Evolutionary conservation across 1,284 basidiomycete genomes (phyloP).

Genomic region (Cryptococcus deneoformans): DNA sequence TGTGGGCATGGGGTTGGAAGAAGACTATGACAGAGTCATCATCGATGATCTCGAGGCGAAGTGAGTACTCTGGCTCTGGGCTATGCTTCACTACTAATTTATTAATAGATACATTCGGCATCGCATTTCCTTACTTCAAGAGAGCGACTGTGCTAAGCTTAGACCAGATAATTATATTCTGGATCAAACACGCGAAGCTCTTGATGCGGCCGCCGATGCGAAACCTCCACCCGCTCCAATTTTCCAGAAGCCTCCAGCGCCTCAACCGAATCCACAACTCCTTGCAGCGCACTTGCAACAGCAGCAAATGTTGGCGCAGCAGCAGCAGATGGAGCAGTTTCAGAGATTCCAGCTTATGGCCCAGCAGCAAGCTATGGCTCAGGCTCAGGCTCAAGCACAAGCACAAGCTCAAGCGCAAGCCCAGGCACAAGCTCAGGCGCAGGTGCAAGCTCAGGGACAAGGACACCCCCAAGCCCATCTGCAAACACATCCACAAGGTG

Average conservation of each 20-base stretch:
- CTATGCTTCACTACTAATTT: not conserved
- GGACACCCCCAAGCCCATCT: not conserved
- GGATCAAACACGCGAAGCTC: slow-evolving; percentile 24
- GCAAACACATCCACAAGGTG: slow-evolving; percentile 2
- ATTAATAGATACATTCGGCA: slow-evolving; percentile 36
- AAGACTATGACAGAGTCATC: slow-evolving; percentile 45
- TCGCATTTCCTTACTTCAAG: slow-evolving; percentile 37
- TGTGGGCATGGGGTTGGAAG: slow-evolving; percentile 47
- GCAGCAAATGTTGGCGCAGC: slow-evolving; percentile 35
- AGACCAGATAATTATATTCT: slow-evolving; percentile 34
- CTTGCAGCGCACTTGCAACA: slow-evolving; percentile 27
- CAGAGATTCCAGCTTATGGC: slow-evolving; percentile 39
- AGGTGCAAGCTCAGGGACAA: slow-evolving; percentile 9
- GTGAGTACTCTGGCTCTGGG: slow-evolving; percentile 14
- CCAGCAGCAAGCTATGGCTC: slow-evolving; percentile 32
- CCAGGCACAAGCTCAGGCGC: slow-evolving; percentile 3
- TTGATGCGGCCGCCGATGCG: slow-evolving; percentile 26
- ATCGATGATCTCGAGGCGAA: slow-evolving; percentile 49
- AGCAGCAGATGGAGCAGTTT: slow-evolving; percentile 40
- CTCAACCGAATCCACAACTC: slow-evolving; percentile 29
- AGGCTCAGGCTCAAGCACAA: slow-evolving; percentile 18
- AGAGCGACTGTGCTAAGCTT: slow-evolving; percentile 41
- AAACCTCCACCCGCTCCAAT: slow-evolving; percentile 43
- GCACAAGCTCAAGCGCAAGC: slow-evolving; percentile 14
- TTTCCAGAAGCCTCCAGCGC: slow-evolving; percentile 38